Base-by-base conservation (phyloP, 257 asterid genomes). In the Nicotiana knightiana region DNA sequence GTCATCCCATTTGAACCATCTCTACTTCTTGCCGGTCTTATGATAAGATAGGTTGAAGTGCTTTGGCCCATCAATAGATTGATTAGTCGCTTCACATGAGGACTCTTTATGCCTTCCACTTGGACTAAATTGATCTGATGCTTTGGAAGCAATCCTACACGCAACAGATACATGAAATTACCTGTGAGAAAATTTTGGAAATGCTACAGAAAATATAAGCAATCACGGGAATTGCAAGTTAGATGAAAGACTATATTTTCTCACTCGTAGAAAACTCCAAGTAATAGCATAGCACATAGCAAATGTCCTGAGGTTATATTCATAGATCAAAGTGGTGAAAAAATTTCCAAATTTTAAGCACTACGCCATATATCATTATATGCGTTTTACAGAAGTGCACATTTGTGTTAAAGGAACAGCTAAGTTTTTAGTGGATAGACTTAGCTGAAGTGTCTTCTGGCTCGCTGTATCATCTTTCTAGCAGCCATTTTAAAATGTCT, bases 21-120 rank as follows among this genome's bases (percentile, higher is more conserved):
- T 33, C 30, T 84, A 51, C 82, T 82, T 81, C 66, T 85, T 85
- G 84, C 85, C 73, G 61, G 91, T 90, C 87, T 85, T 93, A 88
- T 91, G 93, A 86, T 88, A 95, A n/a, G 98, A 90, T 90, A 90
- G 18, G 86, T 89, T 93, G 79, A 95, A 78, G 62, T 90, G 90
- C 84, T 92, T 89, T 78, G 67, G 86, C 62, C 88, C 91, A 87
- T 88, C 93, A 76, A 67, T 58, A 63, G 89, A 83, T 82, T 87
- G 94, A 83, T 88, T 89, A 82, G 97, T 79, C 73, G 84, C 83
- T 82, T 89, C 92, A 59, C 21, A 82, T 21, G 91, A 65, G 83
- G 88, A 75, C 51, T 55, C 82, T 83, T 85, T 79, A n/a, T 76
- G 77, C 82, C 82, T 88, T 82, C 79, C 85, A 35, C 89, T 84